Evolutionary conservation across 2,329 filamentous ascomycete genomes (phyloP).

Genomic region (Pestalotiopsis sp.): DNA sequence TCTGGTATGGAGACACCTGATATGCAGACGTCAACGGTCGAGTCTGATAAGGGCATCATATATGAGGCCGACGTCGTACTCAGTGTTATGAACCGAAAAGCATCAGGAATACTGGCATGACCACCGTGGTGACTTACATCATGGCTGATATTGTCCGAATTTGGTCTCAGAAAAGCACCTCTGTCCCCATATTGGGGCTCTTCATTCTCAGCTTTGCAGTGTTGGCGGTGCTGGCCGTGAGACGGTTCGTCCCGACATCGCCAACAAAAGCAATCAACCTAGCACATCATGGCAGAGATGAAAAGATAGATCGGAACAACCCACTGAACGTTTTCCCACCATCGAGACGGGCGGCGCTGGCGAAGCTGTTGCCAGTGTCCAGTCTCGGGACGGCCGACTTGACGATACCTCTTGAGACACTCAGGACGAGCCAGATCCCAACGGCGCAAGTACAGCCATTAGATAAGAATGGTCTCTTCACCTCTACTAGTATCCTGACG

Average conservation of each 20-base stretch:
- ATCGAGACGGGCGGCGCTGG: slow-evolving; percentile 11
- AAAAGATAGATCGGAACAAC: slow-evolving; percentile 8
- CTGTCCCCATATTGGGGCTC: not conserved
- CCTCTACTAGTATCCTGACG: slow-evolving; percentile 61
- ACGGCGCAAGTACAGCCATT: slow-evolving; percentile 8
- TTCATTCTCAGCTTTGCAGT: not conserved
- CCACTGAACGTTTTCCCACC: slow-evolving; percentile 14
- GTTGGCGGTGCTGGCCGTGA: not conserved
- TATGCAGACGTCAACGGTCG: not conserved
- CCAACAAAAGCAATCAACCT: not conserved
- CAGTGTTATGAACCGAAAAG: not conserved
- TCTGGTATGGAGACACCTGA: not conserved
- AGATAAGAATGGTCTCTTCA: slow-evolving; percentile 9
- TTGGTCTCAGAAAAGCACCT: not conserved
- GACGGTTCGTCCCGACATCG: not conserved
- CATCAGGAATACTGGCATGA: not conserved
- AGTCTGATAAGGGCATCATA: not conserved
- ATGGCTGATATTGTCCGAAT: not conserved
- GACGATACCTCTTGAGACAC: not conserved
- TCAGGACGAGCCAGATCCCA: slow-evolving; percentile 12
- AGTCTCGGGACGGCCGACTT: not conserved
- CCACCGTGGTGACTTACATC: not conserved
- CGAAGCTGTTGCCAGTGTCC: slow-evolving; percentile 1
- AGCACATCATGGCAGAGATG: not conserved
- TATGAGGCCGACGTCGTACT: not conserved